phyloP scores from a whole-genome alignment of 257 asterid genomes.

The Penstemon davidsonii region DNA sequence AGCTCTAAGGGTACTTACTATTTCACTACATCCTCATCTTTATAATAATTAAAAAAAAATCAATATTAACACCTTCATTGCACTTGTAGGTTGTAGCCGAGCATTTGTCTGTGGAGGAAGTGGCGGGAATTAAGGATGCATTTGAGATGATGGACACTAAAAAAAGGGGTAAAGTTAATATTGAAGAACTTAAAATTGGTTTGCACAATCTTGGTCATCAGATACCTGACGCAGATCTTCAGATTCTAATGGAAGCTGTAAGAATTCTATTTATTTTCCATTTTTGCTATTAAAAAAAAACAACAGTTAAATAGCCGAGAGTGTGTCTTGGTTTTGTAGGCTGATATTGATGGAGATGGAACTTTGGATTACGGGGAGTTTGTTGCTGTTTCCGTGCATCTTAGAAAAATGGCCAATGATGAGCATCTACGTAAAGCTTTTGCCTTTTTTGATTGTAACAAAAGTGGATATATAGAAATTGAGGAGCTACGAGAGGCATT shows the following conservation, averaged over 20 bases:
- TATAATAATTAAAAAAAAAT: not conserved
- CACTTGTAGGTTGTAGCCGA: slow-evolving; percentile 62
- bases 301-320: no score
- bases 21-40: slow-evolving; percentile 16
- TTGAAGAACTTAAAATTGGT: slow-evolving; percentile 56
- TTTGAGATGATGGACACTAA: slow-evolving; percentile 64
- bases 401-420: slow-evolving; percentile 58
- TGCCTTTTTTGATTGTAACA: slow-evolving; percentile 49
- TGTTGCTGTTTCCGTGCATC: slow-evolving; percentile 58
- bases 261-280: slow-evolving; percentile 23
- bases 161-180: slow-evolving; percentile 51
- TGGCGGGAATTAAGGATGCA: slow-evolving; percentile 68
- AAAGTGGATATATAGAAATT: slow-evolving; percentile 55
- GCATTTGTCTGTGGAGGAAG: slow-evolving; percentile 72
- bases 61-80: not conserved
- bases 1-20: slow-evolving; percentile 53
- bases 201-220: slow-evolving; percentile 65
- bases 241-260: slow-evolving; percentile 77
- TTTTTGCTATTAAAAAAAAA: no score
- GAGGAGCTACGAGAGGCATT: slow-evolving; percentile 59
- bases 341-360: slow-evolving; percentile 63
- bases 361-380: slow-evolving; percentile 53
- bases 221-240: slow-evolving; percentile 63
- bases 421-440: slow-evolving; percentile 68
- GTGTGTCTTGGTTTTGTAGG: slow-evolving; percentile 33